Evolutionary conservation across 2,329 filamentous ascomycete species (phyloP).

Genomic region (Beauveria caledonica): DNA sequence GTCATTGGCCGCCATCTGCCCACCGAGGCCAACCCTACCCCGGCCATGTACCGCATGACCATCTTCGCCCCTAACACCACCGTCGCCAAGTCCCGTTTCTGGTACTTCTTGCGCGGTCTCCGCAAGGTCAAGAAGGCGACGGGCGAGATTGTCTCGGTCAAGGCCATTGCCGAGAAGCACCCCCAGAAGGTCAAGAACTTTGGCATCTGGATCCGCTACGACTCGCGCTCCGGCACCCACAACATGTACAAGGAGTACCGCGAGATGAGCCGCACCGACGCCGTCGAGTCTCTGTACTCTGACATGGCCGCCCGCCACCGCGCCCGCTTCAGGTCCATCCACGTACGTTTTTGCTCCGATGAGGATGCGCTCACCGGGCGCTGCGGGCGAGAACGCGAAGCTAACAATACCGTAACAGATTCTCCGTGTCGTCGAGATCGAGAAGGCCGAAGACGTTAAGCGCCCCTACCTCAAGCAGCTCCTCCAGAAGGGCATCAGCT

Average conservation of each 20-base stretch:
- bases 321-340: conserved; percentile 94
- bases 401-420: conserved; percentile 48
- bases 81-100: conserved; percentile 99
- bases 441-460: conserved; percentile 91
- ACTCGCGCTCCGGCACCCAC: conserved; percentile 99
- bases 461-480: conserved; percentile 99
- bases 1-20: conserved; percentile 99
- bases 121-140: conserved; percentile 99
- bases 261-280: conserved; percentile 92
- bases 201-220: conserved; percentile 99
- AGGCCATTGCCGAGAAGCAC: conserved; percentile 97
- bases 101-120: conserved; percentile 99
- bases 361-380: neutral
- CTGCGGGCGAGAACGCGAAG: too few species aligned
- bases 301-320: conserved; percentile 99
- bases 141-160: conserved; percentile 96
- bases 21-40: conserved; percentile 91
- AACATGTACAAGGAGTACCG: conserved; percentile 99
- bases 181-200: conserved; percentile 99
- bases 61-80: conserved; percentile 98
- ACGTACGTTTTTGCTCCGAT: conserved; percentile 57
- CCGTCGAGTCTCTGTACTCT: conserved; percentile 95
- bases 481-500: conserved; percentile 86
- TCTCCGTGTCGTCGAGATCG: conserved; percentile 94
- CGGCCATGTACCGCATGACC: conserved; percentile 99